A percentile compares a stretch with the other conserved stretches of the same genome.
Evolutionary conservation across 192 early-diverging fungal species (phyloP).

Genomic region (Coemansia sp.): DNA sequence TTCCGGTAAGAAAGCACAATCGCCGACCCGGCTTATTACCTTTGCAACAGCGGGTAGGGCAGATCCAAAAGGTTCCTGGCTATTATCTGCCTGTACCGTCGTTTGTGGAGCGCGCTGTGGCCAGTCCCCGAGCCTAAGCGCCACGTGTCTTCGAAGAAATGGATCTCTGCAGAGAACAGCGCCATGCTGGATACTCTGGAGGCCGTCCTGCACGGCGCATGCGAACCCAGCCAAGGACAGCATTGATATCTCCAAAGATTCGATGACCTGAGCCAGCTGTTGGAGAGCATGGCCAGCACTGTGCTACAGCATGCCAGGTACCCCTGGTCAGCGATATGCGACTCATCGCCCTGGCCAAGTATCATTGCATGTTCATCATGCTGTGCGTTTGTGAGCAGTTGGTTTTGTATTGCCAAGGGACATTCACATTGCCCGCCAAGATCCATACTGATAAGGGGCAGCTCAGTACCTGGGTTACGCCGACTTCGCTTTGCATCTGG

Average conservation of each 20-base stretch:
- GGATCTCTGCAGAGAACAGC: constrained; percentile 49
- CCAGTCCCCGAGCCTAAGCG: constrained; percentile 61
- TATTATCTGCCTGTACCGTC: constrained; percentile 58
- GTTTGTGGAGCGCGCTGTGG: constrained; percentile 64
- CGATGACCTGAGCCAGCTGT: constrained; percentile 56
- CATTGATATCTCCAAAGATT: constrained; percentile 25
- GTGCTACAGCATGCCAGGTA: constrained; percentile 59
- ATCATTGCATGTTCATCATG: constrained; percentile 59
- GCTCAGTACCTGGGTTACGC: constrained; percentile 26
- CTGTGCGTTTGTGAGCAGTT: constrained; percentile 50
- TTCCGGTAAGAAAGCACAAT: no score
- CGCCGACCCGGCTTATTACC: constrained; percentile 43
- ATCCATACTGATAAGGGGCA: constrained; percentile 35
- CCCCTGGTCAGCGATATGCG: constrained; percentile 51
- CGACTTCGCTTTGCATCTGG: constrained; percentile 26
- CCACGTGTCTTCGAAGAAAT: constrained; percentile 58
- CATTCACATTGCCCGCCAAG: constrained; percentile 37
- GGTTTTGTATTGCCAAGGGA: constrained; percentile 38
- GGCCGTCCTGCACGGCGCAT: constrained; percentile 47
- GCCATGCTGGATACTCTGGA: constrained; percentile 52
- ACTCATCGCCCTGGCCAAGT: constrained; percentile 63
- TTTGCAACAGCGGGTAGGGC: constrained; percentile 48
- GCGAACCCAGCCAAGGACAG: constrained; percentile 24
- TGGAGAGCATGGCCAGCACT: constrained; percentile 66
- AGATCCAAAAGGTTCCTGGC: constrained; percentile 59